Base-by-base conservation (phyloP, 2,329 filamentous ascomycete genomes). In the Pseudogymnoascus sp. region DNA sequence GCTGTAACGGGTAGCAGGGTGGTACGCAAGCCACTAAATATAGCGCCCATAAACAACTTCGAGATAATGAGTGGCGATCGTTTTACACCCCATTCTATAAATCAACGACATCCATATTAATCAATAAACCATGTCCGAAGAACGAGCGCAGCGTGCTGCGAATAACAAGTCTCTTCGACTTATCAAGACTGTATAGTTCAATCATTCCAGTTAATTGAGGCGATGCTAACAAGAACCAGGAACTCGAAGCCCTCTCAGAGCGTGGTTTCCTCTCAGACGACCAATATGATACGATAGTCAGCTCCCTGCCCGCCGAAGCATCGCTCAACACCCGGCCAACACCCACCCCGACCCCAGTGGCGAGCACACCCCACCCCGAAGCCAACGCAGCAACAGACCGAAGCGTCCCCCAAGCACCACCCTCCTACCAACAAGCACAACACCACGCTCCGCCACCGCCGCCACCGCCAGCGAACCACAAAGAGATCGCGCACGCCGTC, bases 171-270 rank as follows among this genome's bases (percentile, higher is more conserved):
- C 68, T 52, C 63, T 72, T 26, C 64, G 70, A 23, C 70, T 66
- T 34, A 72, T 72, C 60, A 72, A 72, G 63, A 71, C 70, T 66
- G 70, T 70, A 65, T 38, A 66, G 61, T 34, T 12, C 15, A 12
- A 45, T 15, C 7, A 35, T 15, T 58, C 21, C 30, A n/a, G 1
- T 30, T 13, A 15, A 41, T 15, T 19, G 18, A 30, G 21, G 28
- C 19, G 12, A 13, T 62, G 34, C 67, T 68, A 61, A 66, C 48
- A 41, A n/a, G 38, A 3, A 8, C 34, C 66, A 96, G 92, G 92
- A 96, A 77, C 88, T 96, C 62, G 91, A 96, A 74, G 88, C 85
- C 67, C 88, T 97, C 63, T 82, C 90, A 66, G 92, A 96, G 72
- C 84, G 88, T 69, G 86, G 86, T 65, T 79, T 92, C 69, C 89